These are phyloP conservation scores for Cucurbita pepo DNA, from an alignment of 306 rosid species.

Conservation along the genomic window DNA sequence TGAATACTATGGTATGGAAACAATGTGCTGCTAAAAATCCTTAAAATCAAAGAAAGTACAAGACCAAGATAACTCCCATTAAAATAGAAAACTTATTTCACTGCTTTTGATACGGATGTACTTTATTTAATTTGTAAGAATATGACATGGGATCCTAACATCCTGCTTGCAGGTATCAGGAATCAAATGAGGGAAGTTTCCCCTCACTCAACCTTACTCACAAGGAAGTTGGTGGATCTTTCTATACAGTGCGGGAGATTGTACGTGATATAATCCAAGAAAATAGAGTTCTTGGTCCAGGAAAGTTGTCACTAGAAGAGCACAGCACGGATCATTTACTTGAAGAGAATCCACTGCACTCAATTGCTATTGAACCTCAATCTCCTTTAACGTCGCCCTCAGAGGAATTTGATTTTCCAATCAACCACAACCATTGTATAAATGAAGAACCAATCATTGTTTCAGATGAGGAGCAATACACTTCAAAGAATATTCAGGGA, in stretches of 20 bases:
- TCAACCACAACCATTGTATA: slow-evolving; percentile 12
- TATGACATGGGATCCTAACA: not conserved
- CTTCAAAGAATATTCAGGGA: slow-evolving; percentile 4
- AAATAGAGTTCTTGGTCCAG: slow-evolving; percentile 88
- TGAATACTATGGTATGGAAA: not conserved
- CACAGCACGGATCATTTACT: slow-evolving; percentile 18
- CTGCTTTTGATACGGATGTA: not conserved
- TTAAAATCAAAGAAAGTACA: not conserved
- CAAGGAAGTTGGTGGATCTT: slow-evolving; percentile 97
- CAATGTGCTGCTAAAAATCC: not conserved
- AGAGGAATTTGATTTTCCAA: slow-evolving; percentile 19
- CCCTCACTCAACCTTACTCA: slow-evolving; percentile 87
- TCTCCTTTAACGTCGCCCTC: slow-evolving; percentile 16
- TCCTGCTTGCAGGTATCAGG: slow-evolving; percentile 53
- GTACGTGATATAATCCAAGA: slow-evolving; percentile 92
- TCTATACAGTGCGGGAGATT: slow-evolving; percentile 95
- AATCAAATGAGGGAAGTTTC: slow-evolving; percentile 63
- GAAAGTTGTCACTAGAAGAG: slow-evolving; percentile 39
- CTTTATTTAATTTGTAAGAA: not conserved
- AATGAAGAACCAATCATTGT: slow-evolving; percentile 17
- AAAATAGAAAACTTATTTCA: not conserved
- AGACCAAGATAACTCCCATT: not conserved
- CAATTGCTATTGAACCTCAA: slow-evolving; percentile 44
- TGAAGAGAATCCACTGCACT: slow-evolving; percentile 54
- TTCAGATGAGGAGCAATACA: slow-evolving; percentile 16